Evolutionary conservation across 2,329 filamentous ascomycete species (phyloP), one percentile per base, ranked within the genome.

Genomic region (Fusarium sp.): DNA sequence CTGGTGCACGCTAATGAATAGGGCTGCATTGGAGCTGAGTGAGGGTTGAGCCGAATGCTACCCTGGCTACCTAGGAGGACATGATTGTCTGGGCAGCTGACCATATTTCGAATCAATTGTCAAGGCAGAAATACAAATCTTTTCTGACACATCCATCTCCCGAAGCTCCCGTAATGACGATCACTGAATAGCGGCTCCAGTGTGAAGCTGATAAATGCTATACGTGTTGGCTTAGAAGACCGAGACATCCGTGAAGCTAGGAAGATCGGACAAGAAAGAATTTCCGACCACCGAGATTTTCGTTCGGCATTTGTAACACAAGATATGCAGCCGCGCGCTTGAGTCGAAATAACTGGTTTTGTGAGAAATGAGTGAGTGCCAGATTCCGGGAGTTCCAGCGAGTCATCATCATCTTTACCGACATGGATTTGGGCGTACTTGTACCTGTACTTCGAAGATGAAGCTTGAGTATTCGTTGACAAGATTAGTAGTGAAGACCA

Each of bases 291-390:
- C 38, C 48, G 42, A 71, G 58, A 64, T 22, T 26, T 45, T 39
- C 10, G 50, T 24, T 15, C 39, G 67, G 63, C 49, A 69, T 61
- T 70, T 62, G 52, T 54, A 39, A 62, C 52, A 34, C 36, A 26
- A 51, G 40, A 65, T 50, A 36, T 52, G 26, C 56, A 67, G 56
- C 51, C 66, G 61, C 66, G 61, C 62, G 66, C 56, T 69, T 69
- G 56, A 38, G 45, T 14, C 38, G 53, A 31, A 44, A 38, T 33
- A 20, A 33, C 33, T 49, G 33, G 39, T 6, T 53, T 48, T 26
- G 34, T 56, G 36, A 58, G 34, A 58, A 45, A 28, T 44, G 46
- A 58, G 46, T 20, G 42, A 42, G 22, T 34, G 26, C 49, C 53
- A 36, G 43, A 15, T 13, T 42, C 36, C 18, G 43, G 17, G 36